A percentile compares a stretch with the other conserved stretches of the same genome.
These are phyloP conservation scores for Cladosporium sp. DNA, from an alignment of 2,329 filamentous ascomycete species.

Conservation along the genomic window DNA sequence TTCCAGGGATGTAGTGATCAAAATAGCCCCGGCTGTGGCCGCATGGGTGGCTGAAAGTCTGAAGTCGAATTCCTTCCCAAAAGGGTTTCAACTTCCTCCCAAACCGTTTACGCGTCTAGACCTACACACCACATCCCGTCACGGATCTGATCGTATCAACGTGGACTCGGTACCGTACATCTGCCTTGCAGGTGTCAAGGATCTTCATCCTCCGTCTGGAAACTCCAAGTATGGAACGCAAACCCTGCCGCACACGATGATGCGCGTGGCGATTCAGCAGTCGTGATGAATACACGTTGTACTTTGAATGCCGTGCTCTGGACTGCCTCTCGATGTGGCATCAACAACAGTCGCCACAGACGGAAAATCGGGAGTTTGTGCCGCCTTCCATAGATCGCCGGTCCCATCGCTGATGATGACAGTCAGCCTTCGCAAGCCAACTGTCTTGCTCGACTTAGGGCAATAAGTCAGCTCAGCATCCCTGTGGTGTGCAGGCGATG, in stretches of 20 bases:
- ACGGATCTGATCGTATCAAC: not conserved
- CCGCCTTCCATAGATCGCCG: not conserved
- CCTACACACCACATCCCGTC: conserved; percentile 9
- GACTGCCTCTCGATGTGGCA: not conserved
- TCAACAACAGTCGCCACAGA: not conserved
- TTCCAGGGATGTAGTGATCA: not conserved
- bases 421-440: not conserved
- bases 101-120: not conserved
- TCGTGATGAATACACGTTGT: not conserved
- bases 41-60: not conserved
- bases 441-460: not conserved
- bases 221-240: conserved; percentile 10
- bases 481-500: not conserved
- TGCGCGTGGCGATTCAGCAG: not conserved
- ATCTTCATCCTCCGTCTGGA: conserved; percentile 5
- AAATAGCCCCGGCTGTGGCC: not conserved
- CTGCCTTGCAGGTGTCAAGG: not conserved
- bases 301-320: conserved; percentile 5
- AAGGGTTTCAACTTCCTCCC: conserved; percentile 17
- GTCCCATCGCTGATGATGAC: not conserved
- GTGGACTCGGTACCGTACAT: conserved; percentile 3
- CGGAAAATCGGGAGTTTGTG: not conserved
- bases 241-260: conserved; percentile 8
- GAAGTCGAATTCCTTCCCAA: conserved; percentile 14
- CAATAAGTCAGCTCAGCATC: not conserved